A percentile compares a stretch with the other conserved stretches of the same genome.
phyloP scores from a whole-genome alignment of 192 early-diverging fungal species.

The Entomortierella lignicola region DNA sequence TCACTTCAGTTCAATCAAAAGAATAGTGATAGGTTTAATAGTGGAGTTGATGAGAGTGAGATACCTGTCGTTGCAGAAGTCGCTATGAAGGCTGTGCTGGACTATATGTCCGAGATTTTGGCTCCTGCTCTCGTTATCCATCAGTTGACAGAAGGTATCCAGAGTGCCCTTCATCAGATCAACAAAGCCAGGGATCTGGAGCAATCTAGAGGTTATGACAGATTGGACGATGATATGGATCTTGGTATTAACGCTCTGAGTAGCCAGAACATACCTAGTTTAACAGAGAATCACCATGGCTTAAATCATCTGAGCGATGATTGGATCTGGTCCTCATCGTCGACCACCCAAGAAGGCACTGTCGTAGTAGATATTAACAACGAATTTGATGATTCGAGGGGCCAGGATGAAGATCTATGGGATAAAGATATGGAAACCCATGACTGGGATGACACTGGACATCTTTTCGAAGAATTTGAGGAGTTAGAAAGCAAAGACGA shows the following conservation, averaged over 20 bases:
- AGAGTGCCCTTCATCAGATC: conserved; percentile 15
- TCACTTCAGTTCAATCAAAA: background rate
- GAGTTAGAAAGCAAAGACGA: background rate
- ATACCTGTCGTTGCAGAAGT: conserved; percentile 31
- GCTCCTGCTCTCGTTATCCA: conserved; percentile 30
- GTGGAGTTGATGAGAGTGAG: conserved; percentile 19
- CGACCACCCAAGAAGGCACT: background rate
- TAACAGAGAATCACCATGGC: background rate
- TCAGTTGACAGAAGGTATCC: conserved; percentile 36
- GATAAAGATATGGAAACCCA: conserved; percentile 35
- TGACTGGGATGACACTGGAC: conserved; percentile 32
- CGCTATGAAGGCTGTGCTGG: conserved; percentile 34
- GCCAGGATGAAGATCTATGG: conserved; percentile 36
- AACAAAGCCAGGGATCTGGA: conserved; percentile 6
- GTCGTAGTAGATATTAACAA: background rate
- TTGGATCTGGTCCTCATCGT: conserved; percentile 24
- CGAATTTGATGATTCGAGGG: conserved; percentile 1
- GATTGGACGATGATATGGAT: background rate
- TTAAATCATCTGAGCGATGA: conserved; percentile 19
- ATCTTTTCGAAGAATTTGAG: conserved; percentile 31
- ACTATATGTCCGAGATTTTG: conserved; percentile 32
- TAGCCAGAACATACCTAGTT: conserved; percentile 5
- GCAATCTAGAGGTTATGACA: background rate
- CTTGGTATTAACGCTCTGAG: conserved; percentile 10
- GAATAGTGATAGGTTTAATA: background rate